Evolutionary conservation across 2,329 filamentous ascomycete species (phyloP).

Genomic region (Pseudogymnoascus sp.): DNA sequence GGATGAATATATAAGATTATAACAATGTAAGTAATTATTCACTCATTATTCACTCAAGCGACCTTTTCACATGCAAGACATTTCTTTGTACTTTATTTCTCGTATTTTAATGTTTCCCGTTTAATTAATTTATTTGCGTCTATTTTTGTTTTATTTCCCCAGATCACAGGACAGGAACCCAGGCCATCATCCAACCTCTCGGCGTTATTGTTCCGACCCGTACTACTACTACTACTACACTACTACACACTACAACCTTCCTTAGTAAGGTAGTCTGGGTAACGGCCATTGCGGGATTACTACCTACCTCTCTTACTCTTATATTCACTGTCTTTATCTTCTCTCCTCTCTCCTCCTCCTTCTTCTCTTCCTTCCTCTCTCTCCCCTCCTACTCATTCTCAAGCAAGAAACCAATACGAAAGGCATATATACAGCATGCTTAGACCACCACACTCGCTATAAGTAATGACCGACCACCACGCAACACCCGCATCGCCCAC

Average conservation of each 20-base stretch:
- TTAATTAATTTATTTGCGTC: background rate
- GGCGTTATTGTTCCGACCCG: slow-evolving; percentile 1
- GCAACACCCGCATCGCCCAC: background rate
- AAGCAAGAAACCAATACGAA: background rate
- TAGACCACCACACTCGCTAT: background rate
- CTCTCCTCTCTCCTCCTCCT: background rate
- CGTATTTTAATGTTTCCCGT: background rate
- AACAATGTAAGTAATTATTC: background rate
- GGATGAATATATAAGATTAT: background rate
- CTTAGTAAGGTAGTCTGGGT: background rate
- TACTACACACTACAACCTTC: slow-evolving; percentile 1
- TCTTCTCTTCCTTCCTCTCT: background rate
- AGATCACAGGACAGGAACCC: background rate
- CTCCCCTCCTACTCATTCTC: slow-evolving; percentile 7
- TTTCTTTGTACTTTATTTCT: background rate
- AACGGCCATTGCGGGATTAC: background rate
- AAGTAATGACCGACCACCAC: slow-evolving; percentile 6
- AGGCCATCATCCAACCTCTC: background rate
- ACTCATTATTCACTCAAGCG: background rate
- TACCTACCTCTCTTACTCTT: background rate
- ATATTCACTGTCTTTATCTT: background rate
- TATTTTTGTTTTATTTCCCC: background rate
- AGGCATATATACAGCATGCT: slow-evolving; percentile 6
- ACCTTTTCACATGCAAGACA: background rate
- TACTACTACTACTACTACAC: background rate